phyloP scores from a whole-genome alignment of 306 rosid genomes.

The Vigna angularis region DNA sequence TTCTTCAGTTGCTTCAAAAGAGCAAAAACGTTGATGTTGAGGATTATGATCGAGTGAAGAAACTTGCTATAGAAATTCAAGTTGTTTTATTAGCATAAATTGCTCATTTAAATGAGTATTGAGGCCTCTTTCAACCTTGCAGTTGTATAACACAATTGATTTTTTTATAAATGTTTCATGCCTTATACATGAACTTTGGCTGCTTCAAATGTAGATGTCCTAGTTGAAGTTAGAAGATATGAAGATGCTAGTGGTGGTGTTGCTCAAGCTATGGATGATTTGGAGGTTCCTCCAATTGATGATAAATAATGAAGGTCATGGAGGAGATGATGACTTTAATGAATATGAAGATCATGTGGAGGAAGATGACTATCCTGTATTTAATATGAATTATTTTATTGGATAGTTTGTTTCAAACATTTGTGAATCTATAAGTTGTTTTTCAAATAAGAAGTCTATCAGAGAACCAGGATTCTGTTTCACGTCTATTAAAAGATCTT shows the following conservation, averaged over 20 bases:
- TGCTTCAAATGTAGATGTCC: too few species aligned
- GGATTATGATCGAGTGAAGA: constrained; percentile 79
- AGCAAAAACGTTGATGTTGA: constrained; percentile 70
- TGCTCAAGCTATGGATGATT: too few species aligned
- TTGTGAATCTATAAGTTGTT: too few species aligned
- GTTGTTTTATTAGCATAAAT: constrained; percentile 43
- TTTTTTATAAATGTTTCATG: background rate
- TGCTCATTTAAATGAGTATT: background rate
- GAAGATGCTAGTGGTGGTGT: too few species aligned
- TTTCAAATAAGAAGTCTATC: constrained; percentile 43
- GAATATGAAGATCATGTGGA: too few species aligned
- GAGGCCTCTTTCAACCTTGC: constrained; percentile 18
- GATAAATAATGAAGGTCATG: too few species aligned
- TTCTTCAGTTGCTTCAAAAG: constrained; percentile 71
- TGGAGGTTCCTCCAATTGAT: too few species aligned
- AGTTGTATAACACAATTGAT: background rate
- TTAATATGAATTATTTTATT: too few species aligned
- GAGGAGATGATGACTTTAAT: too few species aligned
- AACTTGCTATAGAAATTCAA: constrained; percentile 67
- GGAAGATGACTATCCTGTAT: too few species aligned
- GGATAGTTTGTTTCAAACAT: too few species aligned
- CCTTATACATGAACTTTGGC: background rate
- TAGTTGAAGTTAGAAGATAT: too few species aligned
- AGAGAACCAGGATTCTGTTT: constrained; percentile 62
- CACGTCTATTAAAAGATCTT: constrained; percentile 70